Base-by-base conservation (phyloP, 345 rosid species). In the Linum lewisii region DNA sequence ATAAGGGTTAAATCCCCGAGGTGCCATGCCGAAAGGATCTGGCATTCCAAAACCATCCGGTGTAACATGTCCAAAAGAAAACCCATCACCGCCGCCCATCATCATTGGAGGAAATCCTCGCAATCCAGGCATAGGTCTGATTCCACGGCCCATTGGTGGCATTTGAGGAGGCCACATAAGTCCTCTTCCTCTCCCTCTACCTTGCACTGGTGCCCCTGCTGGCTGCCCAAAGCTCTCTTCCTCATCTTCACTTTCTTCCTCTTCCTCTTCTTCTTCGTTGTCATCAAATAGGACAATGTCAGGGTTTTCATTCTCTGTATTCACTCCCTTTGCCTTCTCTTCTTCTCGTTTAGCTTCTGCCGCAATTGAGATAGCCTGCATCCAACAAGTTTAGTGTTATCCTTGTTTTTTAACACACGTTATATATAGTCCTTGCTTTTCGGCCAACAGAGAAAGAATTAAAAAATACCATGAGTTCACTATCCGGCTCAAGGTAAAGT, bases 241-340 rank as follows among this genome's bases (percentile, higher is more conserved):
- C 69, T 88, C 91, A 21, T 89, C 97, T 24, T 87, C 95, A 60
- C 86, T 85, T 68, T 92, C 98, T 60, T 93, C 99, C 66, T 93
- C 99, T 63, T 92, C 98, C 65, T 57, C 60, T 37, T 85, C 90
- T 69, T 93, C 99, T 77, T 94, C 99, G 18, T 93, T 87, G 78
- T 94, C 97, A 51, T 94, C 96, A 61, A 94, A 94, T 18, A 96
- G 97, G 59, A 94, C 93, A 18, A 94, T 94, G 72, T 90, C 96
- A 26, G 99, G 99, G 70, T 87, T 87, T 62, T 85, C 96, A 52
- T 68, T 77, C 34, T 87, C 97, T 37, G 88, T 82, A 77, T 80
- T 80, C 57, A 94, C 79, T 51, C 99, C 99, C 74, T 90, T 94
- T 22, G 97, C 99, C 63, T 82, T 94, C 68, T 94, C 99, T 78